Evolutionary conservation across 2,329 filamentous ascomycete genomes (phyloP).

Genomic region (Drechmeria coniospora): DNA sequence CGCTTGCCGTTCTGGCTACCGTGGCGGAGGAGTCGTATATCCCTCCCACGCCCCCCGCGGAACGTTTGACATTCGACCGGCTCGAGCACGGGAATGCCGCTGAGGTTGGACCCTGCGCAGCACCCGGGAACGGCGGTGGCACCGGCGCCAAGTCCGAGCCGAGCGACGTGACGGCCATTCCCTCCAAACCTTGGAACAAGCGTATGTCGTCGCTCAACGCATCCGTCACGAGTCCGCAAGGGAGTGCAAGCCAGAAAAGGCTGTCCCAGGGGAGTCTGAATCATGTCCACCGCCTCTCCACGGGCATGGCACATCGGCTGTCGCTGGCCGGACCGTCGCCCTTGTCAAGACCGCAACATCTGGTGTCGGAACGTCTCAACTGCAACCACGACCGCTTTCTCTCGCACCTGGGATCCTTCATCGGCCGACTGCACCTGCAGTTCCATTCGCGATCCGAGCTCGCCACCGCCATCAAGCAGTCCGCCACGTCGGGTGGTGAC

Average conservation of each 20-base stretch:
- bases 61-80: slow-evolving; percentile 34
- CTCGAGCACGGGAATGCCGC: slow-evolving; percentile 14
- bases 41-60: slow-evolving; percentile 48
- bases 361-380: slow-evolving; percentile 72
- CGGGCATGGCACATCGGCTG: slow-evolving; percentile 54
- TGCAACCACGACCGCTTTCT: slow-evolving; percentile 76
- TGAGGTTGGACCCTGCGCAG: slow-evolving; percentile 25
- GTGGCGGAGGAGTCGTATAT: slow-evolving; percentile 41
- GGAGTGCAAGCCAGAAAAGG: slow-evolving; percentile 15
- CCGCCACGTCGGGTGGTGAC: slow-evolving; percentile 65
- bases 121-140: slow-evolving; percentile 15
- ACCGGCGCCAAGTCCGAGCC: slow-evolving; percentile 19
- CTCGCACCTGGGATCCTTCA: slow-evolving; percentile 82
- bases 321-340: slow-evolving; percentile 58
- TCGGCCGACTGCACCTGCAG: slow-evolving; percentile 76
- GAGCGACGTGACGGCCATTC: slow-evolving; percentile 20
- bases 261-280: slow-evolving; percentile 20
- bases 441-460: slow-evolving; percentile 81
- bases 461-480: slow-evolving; percentile 66
- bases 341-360: slow-evolving; percentile 46
- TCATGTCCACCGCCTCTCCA: slow-evolving; percentile 31
- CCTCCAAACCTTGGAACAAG: slow-evolving; percentile 22
- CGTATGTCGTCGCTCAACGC: slow-evolving; percentile 31
- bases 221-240: slow-evolving; percentile 12
- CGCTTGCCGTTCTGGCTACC: slow-evolving; percentile 45